Base-by-base conservation (phyloP, 306 rosid genomes). In the Quercus cerris region DNA sequence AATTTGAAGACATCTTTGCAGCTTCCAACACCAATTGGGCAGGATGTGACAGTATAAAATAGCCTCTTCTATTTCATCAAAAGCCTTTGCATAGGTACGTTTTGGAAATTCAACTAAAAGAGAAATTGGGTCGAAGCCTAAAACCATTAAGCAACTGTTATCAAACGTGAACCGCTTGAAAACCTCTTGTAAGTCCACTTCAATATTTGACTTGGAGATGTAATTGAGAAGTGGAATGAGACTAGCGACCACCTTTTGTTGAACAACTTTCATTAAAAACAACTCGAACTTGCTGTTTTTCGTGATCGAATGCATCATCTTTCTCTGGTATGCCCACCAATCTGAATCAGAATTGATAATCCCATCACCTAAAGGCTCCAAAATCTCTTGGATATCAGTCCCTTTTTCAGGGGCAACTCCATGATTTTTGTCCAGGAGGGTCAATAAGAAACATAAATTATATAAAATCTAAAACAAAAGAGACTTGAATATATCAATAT, bases 351-450 rank as follows among this genome's bases (percentile, higher is more conserved):
- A 54, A 41, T 67, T 74, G 78, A 85, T 78, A 44, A 81, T 74
- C 30, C 85, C 88, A 7, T 81, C 83, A 62, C 88, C 88, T 9
- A 81, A 51, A 31, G 76, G 49, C 18, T 85, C 86, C 55, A 85
- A 78, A 4, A 82, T 75, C 76, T 67, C 59, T 62, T 28, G 63
- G 35, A 81, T 81, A 1, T 81, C 84, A 2, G 82, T 31, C n/a
- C 88, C 83, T 54, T 27, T 27, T 27, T 27, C 31, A 28, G 31
- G 31, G 31, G 31, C 4, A 1, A 3, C 31, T 28, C 4, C 3
- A 28, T 2, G 31, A 28, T 28, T 28, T 28, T 28, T 28, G 31
- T 3, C 31, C 0, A 28, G 31, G 31, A 0, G 4, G 4, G 31
- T 28, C 4, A 28, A 28, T 28, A 28, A 28, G 4, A 28, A 28